Evolutionary conservation across 345 rosid species (phyloP), one percentile per base, ranked within the genome.

Genomic region (Physaria fendleri): DNA sequence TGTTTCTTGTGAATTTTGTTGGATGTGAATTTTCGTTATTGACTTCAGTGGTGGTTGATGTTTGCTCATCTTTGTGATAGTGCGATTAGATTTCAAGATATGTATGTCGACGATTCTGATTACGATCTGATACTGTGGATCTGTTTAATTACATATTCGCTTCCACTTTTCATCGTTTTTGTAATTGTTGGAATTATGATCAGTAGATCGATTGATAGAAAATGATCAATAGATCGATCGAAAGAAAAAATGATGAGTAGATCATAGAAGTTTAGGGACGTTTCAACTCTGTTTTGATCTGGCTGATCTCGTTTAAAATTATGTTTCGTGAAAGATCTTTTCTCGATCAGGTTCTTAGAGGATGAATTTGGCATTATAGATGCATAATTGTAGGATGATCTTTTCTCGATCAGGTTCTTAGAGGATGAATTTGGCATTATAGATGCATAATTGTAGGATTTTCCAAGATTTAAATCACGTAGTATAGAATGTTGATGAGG

Each of bases 231-330:
- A n/a, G n/a, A n/a, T n/a, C n/a, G n/a, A n/a, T n/a, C n/a, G n/a
- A n/a, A n/a, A n/a, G n/a, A n/a, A n/a, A n/a, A n/a, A n/a, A n/a
- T n/a, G n/a, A n/a, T n/a, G n/a, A n/a, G n/a, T n/a, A n/a, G 40
- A 18, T 39, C 27, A 2, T 46, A n/a, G 21, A 20, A 16, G 11
- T 40, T 3, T 32, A 3, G 6, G 3, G 29, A 58, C 2, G 22
- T 16, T 37, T 39, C 14, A 12, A 15, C 6, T 29, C 28, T 64
- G 27, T 42, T 64, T 56, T 17, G 56, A 56, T 65, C 56, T 41
- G 24, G 12, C 1, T 40, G 51, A 34, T 61, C 45, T 46, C 24
- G 66, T 47, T 60, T 11, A 14, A 9, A 45, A 8, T 14, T 32
- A 18, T 45, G 30, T 12, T 27, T 42, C 22, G 8, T 16, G 5